These are phyloP conservation scores for Cyberlindnera sargentensis DNA, from an alignment of 805 yeast genomes.

Conservation along the genomic window DNA sequence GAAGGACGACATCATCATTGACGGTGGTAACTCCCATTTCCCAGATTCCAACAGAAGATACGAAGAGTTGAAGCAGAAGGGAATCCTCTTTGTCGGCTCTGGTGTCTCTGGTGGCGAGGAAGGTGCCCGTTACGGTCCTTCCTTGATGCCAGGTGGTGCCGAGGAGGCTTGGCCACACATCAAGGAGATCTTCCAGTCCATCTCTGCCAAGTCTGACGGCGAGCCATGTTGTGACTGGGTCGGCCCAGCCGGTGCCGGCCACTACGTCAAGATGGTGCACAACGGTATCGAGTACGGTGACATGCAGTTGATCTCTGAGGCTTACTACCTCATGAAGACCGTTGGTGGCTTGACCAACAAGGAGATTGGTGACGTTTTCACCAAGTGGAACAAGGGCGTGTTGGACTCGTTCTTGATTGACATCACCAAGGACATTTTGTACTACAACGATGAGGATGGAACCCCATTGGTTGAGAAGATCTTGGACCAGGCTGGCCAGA, in stretches of 20 bases:
- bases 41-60: conserved; percentile 97
- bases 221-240: conserved; percentile 99
- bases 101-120: conserved; percentile 99
- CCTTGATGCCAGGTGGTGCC: conserved; percentile 99
- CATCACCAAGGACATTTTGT: conserved; percentile 92
- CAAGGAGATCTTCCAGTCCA: conserved; percentile 92
- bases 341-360: conserved; percentile 83
- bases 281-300: conserved; percentile 99
- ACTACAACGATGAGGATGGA: conserved; percentile 84
- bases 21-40: conserved; percentile 99
- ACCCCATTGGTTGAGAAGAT: conserved; percentile 94
- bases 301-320: conserved; percentile 98
- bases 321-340: conserved; percentile 93
- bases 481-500: conserved; percentile 95
- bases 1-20: conserved; percentile 96
- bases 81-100: conserved; percentile 90
- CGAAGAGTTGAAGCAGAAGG: conserved; percentile 81
- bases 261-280: conserved; percentile 99
- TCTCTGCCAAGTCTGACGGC: conserved; percentile 94
- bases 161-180: conserved; percentile 98
- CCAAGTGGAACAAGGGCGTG: conserved; percentile 95
- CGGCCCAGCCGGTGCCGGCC: conserved; percentile 99
- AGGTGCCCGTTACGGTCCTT: conserved; percentile 99
- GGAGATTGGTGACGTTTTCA: conserved; percentile 90
- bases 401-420: conserved; percentile 95